Conservation (phyloP, 2,329 filamentous ascomycete genomes). For the Verticillium albo-atrum region DNA sequence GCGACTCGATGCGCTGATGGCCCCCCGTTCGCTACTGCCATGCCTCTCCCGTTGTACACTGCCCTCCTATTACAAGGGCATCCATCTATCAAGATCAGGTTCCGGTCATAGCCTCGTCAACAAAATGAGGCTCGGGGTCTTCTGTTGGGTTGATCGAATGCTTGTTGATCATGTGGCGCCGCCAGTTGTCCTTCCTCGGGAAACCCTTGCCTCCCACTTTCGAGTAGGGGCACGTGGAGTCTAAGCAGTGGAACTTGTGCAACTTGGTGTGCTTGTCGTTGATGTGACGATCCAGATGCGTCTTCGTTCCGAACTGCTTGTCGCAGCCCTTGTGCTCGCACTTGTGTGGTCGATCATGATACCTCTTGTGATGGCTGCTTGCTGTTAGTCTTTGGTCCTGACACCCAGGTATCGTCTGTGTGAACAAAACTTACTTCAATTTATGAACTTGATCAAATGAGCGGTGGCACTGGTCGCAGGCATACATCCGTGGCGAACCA, state of each 20-base stretch:
- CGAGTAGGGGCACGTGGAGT: slow-evolving; percentile 52
- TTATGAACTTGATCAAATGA: slow-evolving; percentile 56
- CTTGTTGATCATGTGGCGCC: slow-evolving; percentile 58
- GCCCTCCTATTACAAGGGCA: neutral
- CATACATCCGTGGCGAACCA: slow-evolving; percentile 22
- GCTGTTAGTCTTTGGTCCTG: neutral
- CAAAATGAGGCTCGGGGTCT: slow-evolving; percentile 14
- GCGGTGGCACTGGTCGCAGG: slow-evolving; percentile 38
- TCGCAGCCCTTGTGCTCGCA: slow-evolving; percentile 48
- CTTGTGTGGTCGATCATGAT: slow-evolving; percentile 57
- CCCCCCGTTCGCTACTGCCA: too few relatives aligned
- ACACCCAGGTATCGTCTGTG: neutral
- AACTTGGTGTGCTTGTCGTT: slow-evolving; percentile 59
- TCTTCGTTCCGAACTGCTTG: slow-evolving; percentile 57
- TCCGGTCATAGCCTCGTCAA: slow-evolving; percentile 13
- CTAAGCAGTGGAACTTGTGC: slow-evolving; percentile 54
- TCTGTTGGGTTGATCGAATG: slow-evolving; percentile 33
- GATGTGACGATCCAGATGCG: slow-evolving; percentile 57
- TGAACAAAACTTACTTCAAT: slow-evolving; percentile 45
- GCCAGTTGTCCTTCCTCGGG: slow-evolving; percentile 59
- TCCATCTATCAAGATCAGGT: neutral
- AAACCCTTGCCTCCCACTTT: slow-evolving; percentile 53
- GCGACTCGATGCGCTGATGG: neutral
- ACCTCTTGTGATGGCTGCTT: slow-evolving; percentile 53
- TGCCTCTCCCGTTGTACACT: neutral